A percentile compares a stretch with the other conserved stretches of the same genome.
These are phyloP conservation scores for Blumeria hordei DNA, from an alignment of 2,329 filamentous ascomycete genomes.

Conservation along the genomic window DNA sequence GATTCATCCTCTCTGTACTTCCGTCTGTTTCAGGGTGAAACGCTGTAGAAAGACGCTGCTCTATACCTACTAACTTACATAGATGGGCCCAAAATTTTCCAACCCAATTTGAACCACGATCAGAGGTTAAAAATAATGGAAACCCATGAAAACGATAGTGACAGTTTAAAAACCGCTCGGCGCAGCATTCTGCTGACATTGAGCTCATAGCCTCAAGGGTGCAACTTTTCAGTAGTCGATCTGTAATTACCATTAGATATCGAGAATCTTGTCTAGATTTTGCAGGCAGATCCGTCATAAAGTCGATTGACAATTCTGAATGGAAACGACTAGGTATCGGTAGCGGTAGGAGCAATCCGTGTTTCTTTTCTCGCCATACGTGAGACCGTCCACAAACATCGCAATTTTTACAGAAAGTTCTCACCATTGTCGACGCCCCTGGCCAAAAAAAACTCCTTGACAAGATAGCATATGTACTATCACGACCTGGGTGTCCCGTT, in stretches of 20 bases:
- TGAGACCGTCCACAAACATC: not conserved
- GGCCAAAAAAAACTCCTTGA: not conserved
- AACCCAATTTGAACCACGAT: too few relatives aligned
- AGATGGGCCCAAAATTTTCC: too few relatives aligned
- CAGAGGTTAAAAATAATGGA: too few relatives aligned
- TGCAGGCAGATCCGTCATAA: not conserved
- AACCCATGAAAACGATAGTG: too few relatives aligned
- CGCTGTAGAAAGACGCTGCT: too few relatives aligned
- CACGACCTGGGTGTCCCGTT: not conserved
- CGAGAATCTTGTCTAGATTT: not conserved
- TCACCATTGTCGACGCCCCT: not conserved
- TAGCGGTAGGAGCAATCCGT: not conserved
- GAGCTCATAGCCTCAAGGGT: not conserved
- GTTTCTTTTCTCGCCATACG: not conserved
- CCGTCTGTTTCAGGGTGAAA: too few relatives aligned
- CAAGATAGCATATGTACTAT: not conserved
- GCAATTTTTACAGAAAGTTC: not conserved
- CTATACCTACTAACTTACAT: too few relatives aligned
- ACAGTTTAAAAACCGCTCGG: not conserved
- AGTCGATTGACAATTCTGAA: not conserved
- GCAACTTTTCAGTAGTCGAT: not conserved
- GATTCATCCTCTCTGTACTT: too few relatives aligned
- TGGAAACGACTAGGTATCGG: not conserved
- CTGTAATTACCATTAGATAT: not conserved
- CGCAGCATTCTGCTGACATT: not conserved